Evolutionary conservation across 371 early-diverging fungal genomes (phyloP), one percentile per base, ranked within the genome.

Genomic region (Haplosporangium sp.): DNA sequence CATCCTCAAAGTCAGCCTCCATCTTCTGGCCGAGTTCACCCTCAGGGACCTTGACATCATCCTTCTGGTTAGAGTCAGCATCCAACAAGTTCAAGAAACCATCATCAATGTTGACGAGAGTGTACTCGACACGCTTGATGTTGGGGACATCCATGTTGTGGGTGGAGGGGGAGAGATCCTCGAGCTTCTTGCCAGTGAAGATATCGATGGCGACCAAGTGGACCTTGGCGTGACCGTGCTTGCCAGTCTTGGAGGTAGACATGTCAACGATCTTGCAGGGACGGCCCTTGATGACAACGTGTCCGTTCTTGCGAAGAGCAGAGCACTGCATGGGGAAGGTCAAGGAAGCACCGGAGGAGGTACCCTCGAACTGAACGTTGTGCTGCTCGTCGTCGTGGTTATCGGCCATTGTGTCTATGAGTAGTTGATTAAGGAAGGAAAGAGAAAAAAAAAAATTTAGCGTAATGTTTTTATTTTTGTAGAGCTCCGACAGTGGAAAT

Each of bases 151-250:
- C 95, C 97, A 99, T 97, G 94, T 99, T 99, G 94, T 98, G 98
- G 88, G 99, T 99, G 84, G 99, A 99, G 83, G 99, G 99, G 77
- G 96, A 98, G 83, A 99, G 86, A 90, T 99, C 99, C 91, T 92
- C 92, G 84, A 87, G 86, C 89, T 94, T 96, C 94, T 94, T 96
- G 86, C 91, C 92, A 78, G 96, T 98, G 92, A 98, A 98, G 89
- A 98, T 97, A 86, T 98, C 99, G 76, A 93, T 92, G 79, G 90
- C 98, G 61, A 94, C 94, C 87, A 97, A 87, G 90, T 99, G 92
- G 81, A 99, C 98, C 96, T 98, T 98, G 88, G 99, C 99, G 94
- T 98, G 99, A 77, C 99, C 99, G 96, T 99, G 99, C 97, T 99
- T 99, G 86, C 99, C 95, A 72, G 95, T 95, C 92, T 95, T 96